These are phyloP conservation scores for Rhododendron molle DNA, from an alignment of 148 eudicot genomes.

Conservation along the genomic window DNA sequence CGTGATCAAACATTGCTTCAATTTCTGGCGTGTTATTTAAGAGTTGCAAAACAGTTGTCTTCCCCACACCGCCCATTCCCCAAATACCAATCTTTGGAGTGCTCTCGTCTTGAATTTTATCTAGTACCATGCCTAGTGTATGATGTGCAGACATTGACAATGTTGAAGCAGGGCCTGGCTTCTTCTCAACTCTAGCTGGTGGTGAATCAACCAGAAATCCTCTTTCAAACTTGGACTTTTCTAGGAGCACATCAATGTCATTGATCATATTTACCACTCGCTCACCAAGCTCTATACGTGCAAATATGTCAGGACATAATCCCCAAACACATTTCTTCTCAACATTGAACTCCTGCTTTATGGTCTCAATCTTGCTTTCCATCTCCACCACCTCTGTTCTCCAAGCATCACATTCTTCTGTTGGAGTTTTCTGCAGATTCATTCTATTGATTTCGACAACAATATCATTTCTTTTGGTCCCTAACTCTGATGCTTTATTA, in stretches of 20 bases:
- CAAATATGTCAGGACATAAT: neutral
- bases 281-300: neutral
- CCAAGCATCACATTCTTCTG: neutral
- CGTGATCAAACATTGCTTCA: too few species aligned
- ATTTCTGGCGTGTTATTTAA: too few species aligned
- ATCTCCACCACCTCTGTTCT: neutral
- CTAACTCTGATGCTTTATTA: neutral
- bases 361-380: conserved; percentile 20
- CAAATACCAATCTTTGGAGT: too few species aligned
- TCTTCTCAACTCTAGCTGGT: neutral
- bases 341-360: conserved; percentile 25
- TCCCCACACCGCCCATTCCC: too few species aligned
- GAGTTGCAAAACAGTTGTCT: too few species aligned
- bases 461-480: neutral
- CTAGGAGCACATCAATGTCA: neutral
- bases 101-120: neutral
- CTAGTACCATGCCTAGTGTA: neutral
- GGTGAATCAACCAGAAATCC: neutral
- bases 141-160: neutral
- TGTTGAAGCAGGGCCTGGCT: neutral
- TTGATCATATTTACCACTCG: neutral
- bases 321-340: neutral
- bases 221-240: neutral
- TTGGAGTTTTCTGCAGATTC: neutral
- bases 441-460: neutral